Conservation (phyloP, 2,329 filamentous ascomycete genomes). For the Penicillium palitans region DNA sequence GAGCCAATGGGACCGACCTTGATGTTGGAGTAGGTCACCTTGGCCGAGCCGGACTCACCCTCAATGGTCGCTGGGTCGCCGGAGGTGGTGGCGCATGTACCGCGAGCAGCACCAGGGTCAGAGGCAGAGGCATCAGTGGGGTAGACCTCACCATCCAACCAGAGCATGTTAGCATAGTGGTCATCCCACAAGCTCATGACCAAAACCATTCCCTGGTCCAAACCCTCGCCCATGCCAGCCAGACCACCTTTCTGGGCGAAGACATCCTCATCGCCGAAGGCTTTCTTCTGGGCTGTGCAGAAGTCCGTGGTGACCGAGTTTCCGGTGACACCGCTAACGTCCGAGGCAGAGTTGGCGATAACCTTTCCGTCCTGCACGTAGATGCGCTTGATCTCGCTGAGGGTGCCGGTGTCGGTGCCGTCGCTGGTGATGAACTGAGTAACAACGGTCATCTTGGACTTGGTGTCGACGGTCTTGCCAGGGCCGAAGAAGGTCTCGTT, state of each 20-base stretch:
- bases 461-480: conserved; percentile 60
- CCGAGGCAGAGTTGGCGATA: conserved; percentile 56
- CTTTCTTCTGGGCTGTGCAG: conserved; percentile 58
- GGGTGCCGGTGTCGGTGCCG: conserved; percentile 53
- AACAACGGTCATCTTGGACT: conserved; percentile 62
- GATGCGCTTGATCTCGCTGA: conserved; percentile 63
- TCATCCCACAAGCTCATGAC: conserved; percentile 65
- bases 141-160: conserved; percentile 66
- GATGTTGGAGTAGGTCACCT: conserved; percentile 62
- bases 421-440: conserved; percentile 63
- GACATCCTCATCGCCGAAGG: conserved; percentile 55
- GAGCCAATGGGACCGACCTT: conserved; percentile 58
- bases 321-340: conserved; percentile 50
- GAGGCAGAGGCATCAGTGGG: conserved; percentile 50
- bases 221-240: conserved; percentile 55
- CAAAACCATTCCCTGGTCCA: conserved; percentile 62
- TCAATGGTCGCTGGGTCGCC: conserved; percentile 56
- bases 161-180: conserved; percentile 68
- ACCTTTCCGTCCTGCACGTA: conserved; percentile 65
- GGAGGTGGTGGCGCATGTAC: conserved; percentile 54
- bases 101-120: conserved; percentile 54
- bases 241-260: conserved; percentile 60
- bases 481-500: conserved; percentile 64
- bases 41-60: conserved; percentile 47
- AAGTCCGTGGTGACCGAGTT: conserved; percentile 59